These are phyloP conservation scores for Fusarium tuaranense DNA, from an alignment of 2,329 filamentous ascomycete species.

Conservation along the genomic window DNA sequence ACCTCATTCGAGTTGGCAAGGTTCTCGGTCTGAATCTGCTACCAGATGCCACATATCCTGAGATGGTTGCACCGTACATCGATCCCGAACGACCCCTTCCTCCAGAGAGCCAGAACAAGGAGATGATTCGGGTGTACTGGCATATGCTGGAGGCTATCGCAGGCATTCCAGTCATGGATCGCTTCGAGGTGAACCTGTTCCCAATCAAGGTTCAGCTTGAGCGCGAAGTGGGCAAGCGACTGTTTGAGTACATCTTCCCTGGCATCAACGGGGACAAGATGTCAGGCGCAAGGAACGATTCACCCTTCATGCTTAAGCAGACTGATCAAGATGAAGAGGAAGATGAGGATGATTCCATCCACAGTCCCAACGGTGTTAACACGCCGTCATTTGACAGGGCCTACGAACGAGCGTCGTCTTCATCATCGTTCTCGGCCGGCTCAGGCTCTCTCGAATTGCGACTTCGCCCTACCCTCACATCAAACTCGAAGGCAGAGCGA, in stretches of 20 bases:
- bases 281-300: slow-evolving; percentile 65
- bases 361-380: slow-evolving; percentile 51
- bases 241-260: slow-evolving; percentile 98
- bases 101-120: slow-evolving; percentile 64
- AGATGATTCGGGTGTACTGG: slow-evolving; percentile 96
- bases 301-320: slow-evolving; percentile 68
- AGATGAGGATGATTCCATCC: slow-evolving; percentile 60
- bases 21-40: slow-evolving; percentile 92
- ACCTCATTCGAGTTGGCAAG: slow-evolving; percentile 87
- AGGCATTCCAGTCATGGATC: slow-evolving; percentile 95
- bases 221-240: slow-evolving; percentile 87
- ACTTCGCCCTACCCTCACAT: slow-evolving; percentile 83
- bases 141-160: slow-evolving; percentile 98
- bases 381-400: slow-evolving; percentile 58
- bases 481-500: slow-evolving; percentile 56
- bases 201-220: slow-evolving; percentile 95
- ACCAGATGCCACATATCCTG: slow-evolving; percentile 90
- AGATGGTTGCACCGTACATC: slow-evolving; percentile 92
- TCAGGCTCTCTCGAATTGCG: slow-evolving; percentile 84
- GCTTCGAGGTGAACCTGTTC: slow-evolving; percentile 94
- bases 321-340: slow-evolving; percentile 53
- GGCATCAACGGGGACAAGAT: slow-evolving; percentile 72
- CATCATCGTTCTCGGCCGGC: slow-evolving; percentile 67
- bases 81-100: slow-evolving; percentile 70
- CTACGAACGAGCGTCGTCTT: slow-evolving; percentile 57